Conservation (phyloP, 139 green algal species). For the Penium margaritaceum region DNA sequence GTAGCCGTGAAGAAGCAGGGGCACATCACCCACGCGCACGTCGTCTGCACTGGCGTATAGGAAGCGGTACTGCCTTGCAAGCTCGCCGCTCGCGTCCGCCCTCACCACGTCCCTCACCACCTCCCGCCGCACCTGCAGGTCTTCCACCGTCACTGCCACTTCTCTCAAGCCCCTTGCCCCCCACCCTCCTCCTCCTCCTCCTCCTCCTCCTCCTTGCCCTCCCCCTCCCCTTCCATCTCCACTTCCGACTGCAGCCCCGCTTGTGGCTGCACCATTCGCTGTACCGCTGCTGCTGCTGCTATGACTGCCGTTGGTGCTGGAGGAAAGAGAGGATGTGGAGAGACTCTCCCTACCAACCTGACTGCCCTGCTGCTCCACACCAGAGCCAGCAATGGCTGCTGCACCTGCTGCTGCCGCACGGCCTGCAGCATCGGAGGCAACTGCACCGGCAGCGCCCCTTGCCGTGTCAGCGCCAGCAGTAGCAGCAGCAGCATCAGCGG, state of each 20-base stretch:
- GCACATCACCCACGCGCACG: conserved; percentile 67
- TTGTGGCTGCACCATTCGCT: too few relatives aligned
- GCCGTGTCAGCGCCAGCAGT: neutral
- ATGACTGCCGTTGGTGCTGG: neutral
- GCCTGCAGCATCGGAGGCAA: neutral
- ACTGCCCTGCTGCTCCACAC: too few relatives aligned
- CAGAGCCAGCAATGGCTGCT: neutral
- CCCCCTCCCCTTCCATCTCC: neutral
- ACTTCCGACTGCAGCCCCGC: neutral
- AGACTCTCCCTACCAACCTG: too few relatives aligned
- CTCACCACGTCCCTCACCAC: conserved; percentile 5
- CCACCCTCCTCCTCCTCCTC: neutral
- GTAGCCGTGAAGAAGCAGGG: conserved; percentile 63
- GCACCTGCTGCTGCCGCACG: neutral
- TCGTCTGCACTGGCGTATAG: conserved; percentile 58
- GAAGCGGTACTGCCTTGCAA: conserved; percentile 47
- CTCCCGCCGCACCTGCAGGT: neutral
- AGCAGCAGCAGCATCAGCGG: too few relatives aligned
- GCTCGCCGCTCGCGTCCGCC: conserved; percentile 13
- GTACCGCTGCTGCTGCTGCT: neutral
- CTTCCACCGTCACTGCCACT: neutral
- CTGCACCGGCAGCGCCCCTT: neutral
- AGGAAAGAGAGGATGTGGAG: neutral
- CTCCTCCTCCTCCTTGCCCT: neutral
- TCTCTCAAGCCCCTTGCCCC: neutral